Evolutionary conservation across 306 rosid genomes (phyloP).

Genomic region (Luffa aegyptiaca): DNA sequence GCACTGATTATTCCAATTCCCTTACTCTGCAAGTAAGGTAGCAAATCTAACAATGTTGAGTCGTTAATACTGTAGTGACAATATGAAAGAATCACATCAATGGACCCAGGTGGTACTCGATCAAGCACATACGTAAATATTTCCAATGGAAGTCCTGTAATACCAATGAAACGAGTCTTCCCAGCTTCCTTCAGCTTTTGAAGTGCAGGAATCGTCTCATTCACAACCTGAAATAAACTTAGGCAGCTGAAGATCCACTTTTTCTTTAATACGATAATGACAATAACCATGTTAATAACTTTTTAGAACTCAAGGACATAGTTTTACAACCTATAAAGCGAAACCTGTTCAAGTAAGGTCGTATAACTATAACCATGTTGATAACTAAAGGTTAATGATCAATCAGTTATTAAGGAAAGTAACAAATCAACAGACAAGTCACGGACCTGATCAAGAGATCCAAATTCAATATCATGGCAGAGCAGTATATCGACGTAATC

Average conservation of each 20-base stretch:
- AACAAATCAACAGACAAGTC: background rate
- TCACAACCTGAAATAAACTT: slow-evolving; percentile 39
- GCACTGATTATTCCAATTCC: slow-evolving; percentile 80
- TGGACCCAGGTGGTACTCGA: slow-evolving; percentile 60
- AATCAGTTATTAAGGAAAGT: background rate
- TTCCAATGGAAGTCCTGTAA: slow-evolving; percentile 77
- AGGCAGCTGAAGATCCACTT: background rate
- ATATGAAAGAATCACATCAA: slow-evolving; percentile 78
- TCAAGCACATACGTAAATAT: slow-evolving; percentile 75
- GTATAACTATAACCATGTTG: background rate
- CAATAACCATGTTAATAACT: background rate
- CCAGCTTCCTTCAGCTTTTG: slow-evolving; percentile 70
- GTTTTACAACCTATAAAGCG: background rate
- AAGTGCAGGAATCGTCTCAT: slow-evolving; percentile 83
- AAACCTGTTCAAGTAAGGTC: background rate
- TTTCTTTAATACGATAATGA: background rate
- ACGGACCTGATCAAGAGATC: slow-evolving; percentile 64
- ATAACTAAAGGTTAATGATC: background rate
- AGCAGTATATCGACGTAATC: slow-evolving; percentile 84
- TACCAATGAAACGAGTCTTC: slow-evolving; percentile 75
- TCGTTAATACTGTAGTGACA: slow-evolving; percentile 74
- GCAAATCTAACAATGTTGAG: slow-evolving; percentile 60
- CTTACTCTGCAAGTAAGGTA: slow-evolving; percentile 78
- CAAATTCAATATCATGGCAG: slow-evolving; percentile 94
- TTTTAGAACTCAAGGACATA: background rate